These are phyloP conservation scores for Skeletonema potamos DNA, from an alignment of 108 stramenopile species.

Conservation along the genomic window DNA sequence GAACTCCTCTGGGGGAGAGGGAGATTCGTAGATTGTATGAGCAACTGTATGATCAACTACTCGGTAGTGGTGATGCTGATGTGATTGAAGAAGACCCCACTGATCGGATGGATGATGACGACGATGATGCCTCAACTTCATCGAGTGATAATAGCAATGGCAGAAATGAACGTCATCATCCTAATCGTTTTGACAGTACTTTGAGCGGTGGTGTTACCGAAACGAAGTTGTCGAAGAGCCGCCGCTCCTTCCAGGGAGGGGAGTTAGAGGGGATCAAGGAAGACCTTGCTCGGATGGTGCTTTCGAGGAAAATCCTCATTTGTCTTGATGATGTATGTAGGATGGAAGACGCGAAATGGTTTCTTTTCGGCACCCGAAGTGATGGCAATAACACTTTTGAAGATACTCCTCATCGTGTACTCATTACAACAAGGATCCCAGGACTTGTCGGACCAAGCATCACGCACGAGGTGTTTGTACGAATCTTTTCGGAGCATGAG, in stretches of 20 bases:
- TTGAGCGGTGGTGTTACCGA: conserved; percentile 10
- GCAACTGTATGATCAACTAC: conserved; percentile 77
- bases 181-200: conserved; percentile 5
- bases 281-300: conserved; percentile 64
- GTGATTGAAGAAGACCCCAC: conserved; percentile 35
- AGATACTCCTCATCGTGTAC: conserved; percentile 59
- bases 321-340: conserved; percentile 87
- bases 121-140: conserved; percentile 33
- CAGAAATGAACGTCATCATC: not conserved
- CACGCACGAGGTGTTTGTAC: conserved; percentile 86
- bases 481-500: conserved; percentile 86
- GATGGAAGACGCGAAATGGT: conserved; percentile 90
- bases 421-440: conserved; percentile 81
- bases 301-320: conserved; percentile 66
- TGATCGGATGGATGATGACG: conserved; percentile 41
- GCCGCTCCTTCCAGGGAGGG: conserved; percentile 77
- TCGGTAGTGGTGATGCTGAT: conserved; percentile 61
- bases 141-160: conserved; percentile 16
- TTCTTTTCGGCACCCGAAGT: conserved; percentile 66
- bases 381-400: conserved; percentile 44
- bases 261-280: conserved; percentile 88
- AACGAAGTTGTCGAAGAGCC: conserved; percentile 55
- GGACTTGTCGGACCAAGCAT: conserved; percentile 68
- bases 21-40: conserved; percentile 85
- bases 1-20: conserved; percentile 68